phyloP scores from a whole-genome alignment of 1,284 basidiomycete species.

The Marasmius oreades region DNA sequence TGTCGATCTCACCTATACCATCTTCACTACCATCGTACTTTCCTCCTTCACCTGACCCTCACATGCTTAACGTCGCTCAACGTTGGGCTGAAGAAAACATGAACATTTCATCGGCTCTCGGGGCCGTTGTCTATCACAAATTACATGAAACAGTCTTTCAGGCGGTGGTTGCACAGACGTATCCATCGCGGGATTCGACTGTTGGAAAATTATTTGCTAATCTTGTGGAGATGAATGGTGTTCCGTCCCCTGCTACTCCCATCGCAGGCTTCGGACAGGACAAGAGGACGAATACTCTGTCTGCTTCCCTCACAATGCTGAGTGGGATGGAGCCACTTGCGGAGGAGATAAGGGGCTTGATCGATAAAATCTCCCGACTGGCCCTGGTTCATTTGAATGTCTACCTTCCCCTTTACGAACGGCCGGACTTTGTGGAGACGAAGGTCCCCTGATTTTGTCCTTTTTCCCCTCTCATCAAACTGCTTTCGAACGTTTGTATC shows the following conservation, averaged over 20 bases:
- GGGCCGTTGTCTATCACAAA: constrained; percentile 55
- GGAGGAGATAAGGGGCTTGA: constrained; percentile 64
- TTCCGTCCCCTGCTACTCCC: constrained; percentile 12
- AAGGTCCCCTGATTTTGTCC: constrained; percentile 6
- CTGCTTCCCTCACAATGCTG: neutral
- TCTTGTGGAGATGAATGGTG: constrained; percentile 19
- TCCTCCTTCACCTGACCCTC: constrained; percentile 39
- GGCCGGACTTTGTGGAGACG: constrained; percentile 46
- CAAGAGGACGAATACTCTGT: neutral
- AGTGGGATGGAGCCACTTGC: constrained; percentile 61
- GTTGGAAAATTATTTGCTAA: constrained; percentile 22
- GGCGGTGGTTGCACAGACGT: constrained; percentile 50
- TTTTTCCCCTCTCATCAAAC: neutral
- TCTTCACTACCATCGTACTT: constrained; percentile 14
- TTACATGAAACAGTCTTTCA: constrained; percentile 64
- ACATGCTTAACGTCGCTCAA: constrained; percentile 53
- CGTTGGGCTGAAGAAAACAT: constrained; percentile 65
- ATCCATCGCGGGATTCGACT: constrained; percentile 37
- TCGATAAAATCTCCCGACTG: constrained; percentile 65
- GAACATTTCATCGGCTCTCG: constrained; percentile 49
- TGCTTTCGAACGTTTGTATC: neutral
- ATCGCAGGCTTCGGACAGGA: constrained; percentile 6
- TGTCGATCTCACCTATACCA: constrained; percentile 7
- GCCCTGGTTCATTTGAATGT: constrained; percentile 70
- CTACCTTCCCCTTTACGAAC: constrained; percentile 71